Conservation (phyloP, 371 early-diverging fungal species). For the Mortierella sp. region DNA sequence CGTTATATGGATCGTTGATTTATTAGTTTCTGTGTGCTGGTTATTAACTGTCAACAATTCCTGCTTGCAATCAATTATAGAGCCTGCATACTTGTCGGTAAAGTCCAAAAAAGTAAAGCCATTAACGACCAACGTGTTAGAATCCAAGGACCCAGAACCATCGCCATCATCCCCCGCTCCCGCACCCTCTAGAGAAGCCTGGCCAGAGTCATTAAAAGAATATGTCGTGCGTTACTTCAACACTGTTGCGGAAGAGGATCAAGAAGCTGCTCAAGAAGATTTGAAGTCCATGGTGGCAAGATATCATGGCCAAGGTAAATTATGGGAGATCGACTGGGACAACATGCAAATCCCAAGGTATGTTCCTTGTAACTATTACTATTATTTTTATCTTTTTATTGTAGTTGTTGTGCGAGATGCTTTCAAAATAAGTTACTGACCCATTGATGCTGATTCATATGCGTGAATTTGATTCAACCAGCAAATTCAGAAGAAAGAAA, state of each 20-base stretch:
- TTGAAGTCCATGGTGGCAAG: conserved; percentile 69
- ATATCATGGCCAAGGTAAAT: conserved; percentile 61
- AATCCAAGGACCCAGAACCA: conserved; percentile 22
- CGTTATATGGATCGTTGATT: not conserved
- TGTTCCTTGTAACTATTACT: conserved; percentile 1
- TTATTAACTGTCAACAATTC: not conserved
- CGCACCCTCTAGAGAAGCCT: conserved; percentile 8
- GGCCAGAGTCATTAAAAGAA: conserved; percentile 59
- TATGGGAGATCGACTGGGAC: conserved; percentile 77
- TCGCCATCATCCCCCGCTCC: conserved; percentile 2
- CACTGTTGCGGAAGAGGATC: conserved; percentile 61
- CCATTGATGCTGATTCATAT: not conserved
- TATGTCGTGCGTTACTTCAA: conserved; percentile 75
- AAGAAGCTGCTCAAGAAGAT: conserved; percentile 66
- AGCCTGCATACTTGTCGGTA: conserved; percentile 53
- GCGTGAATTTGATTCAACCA: not conserved
- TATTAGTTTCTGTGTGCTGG: not conserved
- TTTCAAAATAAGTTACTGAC: not conserved
- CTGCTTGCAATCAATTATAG: conserved; percentile 1
- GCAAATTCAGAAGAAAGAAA: conserved; percentile 14
- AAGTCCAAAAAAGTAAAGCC: conserved; percentile 54
- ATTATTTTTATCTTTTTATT: no score
- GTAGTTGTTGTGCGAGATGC: not conserved
- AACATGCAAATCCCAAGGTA: conserved; percentile 74
- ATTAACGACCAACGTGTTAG: conserved; percentile 45